Evolutionary conservation across 2,329 filamentous ascomycete species (phyloP).

Genomic region (Pseudogymnoascus verrucosus): DNA sequence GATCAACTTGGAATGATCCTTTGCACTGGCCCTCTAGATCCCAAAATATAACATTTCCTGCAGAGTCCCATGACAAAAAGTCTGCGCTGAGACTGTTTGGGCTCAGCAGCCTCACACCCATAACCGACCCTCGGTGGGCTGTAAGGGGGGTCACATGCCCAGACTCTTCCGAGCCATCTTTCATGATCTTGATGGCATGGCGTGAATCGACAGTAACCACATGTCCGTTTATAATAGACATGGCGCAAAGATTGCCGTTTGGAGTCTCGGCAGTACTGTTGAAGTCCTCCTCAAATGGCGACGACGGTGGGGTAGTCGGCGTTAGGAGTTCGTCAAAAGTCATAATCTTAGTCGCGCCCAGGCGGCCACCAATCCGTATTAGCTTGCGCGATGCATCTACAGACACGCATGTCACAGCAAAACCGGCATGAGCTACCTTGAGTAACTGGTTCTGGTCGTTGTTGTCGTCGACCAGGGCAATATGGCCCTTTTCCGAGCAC

Average conservation of each 20-base stretch:
- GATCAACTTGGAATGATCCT: conserved; percentile 54
- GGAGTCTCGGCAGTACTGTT: conserved; percentile 14
- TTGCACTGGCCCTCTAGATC: conserved; percentile 61
- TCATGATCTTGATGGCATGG: conserved; percentile 60
- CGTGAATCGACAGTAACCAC: conserved; percentile 69
- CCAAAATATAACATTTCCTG: conserved; percentile 80
- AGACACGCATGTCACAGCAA: conserved; percentile 40
- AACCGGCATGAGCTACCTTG: conserved; percentile 58
- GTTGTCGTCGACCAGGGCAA: conserved; percentile 80
- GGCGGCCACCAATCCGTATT: conserved; percentile 31
- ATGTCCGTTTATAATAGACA: conserved; percentile 59
- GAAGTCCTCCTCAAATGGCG: conserved; percentile 17
- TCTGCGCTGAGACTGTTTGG: conserved; percentile 56
- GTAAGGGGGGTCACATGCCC: conserved; percentile 46
- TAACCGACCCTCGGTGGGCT: conserved; percentile 55
- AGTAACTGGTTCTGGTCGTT: conserved; percentile 63
- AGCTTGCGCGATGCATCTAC: conserved; percentile 27
- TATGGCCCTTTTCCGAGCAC: conserved; percentile 77
- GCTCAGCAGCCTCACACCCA: conserved; percentile 64
- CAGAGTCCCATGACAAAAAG: conserved; percentile 84
- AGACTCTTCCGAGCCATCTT: conserved; percentile 25
- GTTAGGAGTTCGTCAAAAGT: conserved; percentile 37
- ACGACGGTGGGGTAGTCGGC: conserved; percentile 25
- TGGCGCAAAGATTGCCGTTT: conserved; percentile 47
- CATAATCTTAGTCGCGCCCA: conserved; percentile 39